A percentile compares a stretch with the other conserved stretches of the same genome.
phyloP scores from a whole-genome alignment of 441 rosid genomes.

The Erodium trifolium region DNA sequence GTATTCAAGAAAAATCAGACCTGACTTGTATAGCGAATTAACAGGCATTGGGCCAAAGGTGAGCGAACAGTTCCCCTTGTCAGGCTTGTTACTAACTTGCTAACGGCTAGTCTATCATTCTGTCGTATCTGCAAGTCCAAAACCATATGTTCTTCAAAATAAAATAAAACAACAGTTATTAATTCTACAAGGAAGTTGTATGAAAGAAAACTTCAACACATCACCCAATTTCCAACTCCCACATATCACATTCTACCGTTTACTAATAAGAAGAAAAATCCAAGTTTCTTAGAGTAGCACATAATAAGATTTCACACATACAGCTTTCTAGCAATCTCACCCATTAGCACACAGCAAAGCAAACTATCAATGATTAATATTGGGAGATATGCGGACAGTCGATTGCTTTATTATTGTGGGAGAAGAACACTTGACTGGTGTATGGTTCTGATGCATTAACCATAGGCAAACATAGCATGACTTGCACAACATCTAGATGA shows the following conservation, averaged over 20 bases:
- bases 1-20: slow-evolving; percentile 25
- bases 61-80: slow-evolving; percentile 96
- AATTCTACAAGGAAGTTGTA: not conserved
- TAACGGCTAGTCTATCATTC: slow-evolving; percentile 93
- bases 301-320: no score
- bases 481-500: no score
- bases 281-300: no score
- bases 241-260: not conserved
- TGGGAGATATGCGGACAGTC: no score
- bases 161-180: not conserved
- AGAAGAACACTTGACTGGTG: no score
- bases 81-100: slow-evolving; percentile 87
- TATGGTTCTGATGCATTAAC: no score
- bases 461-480: no score
- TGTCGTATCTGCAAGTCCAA: slow-evolving; percentile 65
- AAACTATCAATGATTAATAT: no score
- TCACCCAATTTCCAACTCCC: not conserved
- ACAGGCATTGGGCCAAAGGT: slow-evolving; percentile 89
- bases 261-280: not conserved
- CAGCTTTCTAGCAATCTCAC: no score
- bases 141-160: not conserved
- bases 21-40: slow-evolving; percentile 93
- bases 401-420: no score
- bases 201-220: not conserved
- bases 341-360: no score